Percentiles rank a stretch among this genome's conserved stretches.
These are phyloP conservation scores for Dipteronia sinensis DNA, from an alignment of 345 rosid species.

Conservation along the genomic window DNA sequence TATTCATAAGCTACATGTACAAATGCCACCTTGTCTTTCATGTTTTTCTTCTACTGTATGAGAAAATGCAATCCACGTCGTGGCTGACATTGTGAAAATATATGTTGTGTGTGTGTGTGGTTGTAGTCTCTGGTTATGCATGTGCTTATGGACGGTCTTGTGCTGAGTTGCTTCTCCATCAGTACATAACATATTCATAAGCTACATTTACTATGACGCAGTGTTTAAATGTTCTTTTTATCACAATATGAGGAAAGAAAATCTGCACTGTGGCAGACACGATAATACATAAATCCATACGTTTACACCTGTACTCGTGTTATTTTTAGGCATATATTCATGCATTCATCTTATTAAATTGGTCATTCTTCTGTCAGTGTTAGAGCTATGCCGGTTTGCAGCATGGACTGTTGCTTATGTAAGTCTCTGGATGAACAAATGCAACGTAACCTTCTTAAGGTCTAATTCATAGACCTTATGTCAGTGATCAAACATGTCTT, in stretches of 20 bases:
- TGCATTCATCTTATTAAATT: background rate
- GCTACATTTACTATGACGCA: background rate
- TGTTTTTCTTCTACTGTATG: conserved; percentile 22
- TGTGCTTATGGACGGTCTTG: background rate
- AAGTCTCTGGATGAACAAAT: no score
- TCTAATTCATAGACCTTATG: background rate
- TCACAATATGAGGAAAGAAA: conserved; percentile 8
- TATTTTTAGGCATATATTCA: background rate
- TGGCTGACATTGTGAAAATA: conserved; percentile 33
- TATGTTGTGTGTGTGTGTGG: background rate
- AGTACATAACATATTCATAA: background rate
- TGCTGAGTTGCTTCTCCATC: conserved; percentile 1
- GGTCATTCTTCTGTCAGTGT: background rate
- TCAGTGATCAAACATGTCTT: background rate
- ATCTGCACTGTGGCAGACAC: background rate
- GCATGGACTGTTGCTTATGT: no score
- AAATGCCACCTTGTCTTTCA: conserved; percentile 34
- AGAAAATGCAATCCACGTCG: conserved; percentile 30
- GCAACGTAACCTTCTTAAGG: no score
- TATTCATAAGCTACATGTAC: conserved; percentile 49
- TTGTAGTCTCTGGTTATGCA: background rate
- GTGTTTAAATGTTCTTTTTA: conserved; percentile 15
- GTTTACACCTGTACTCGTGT: background rate
- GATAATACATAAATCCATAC: background rate
- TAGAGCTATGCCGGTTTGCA: background rate